Evolutionary conservation across 148 eudicot species (phyloP), one percentile per base, ranked within the genome.

Genomic region (Pharnaceum exiguum): DNA sequence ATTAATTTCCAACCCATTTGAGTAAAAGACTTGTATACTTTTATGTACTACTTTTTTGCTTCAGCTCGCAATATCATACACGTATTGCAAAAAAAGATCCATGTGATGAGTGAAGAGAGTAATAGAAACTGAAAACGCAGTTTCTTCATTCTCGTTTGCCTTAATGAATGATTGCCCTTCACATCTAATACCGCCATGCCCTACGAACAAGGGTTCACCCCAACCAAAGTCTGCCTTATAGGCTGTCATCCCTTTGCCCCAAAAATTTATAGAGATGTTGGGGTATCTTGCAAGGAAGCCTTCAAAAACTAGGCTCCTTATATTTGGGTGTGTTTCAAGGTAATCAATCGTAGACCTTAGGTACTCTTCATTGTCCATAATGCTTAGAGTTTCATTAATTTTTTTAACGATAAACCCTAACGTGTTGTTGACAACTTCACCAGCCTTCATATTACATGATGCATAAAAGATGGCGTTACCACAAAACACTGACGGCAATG

Each of bases 221-320:
- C 66, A 71, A 6, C 75, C 75, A n/a, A 71, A 71, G 48, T 71
- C 66, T 1, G 66, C 66, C 39, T 71, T 71, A 30, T 48, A 19
- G n/a, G 53, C 59, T 3, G 75, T 62, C 27, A 71, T 23, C 26
- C 62, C 48, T n/a, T n/a, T n/a, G 2, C 55, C 54, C 75, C 75
- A 71, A 31, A 56, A 65, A 8, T 68, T 65, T 18, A 71, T 65
- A 1, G 61, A 49, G 26, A 71, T 70, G 37, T 71, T 71, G 2
- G 75, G 75, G 44, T 62, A 44, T 52, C 19, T 57, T 63, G 48
- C 56, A 48, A 7, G 66, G 51, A 22, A n/a, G n/a, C n/a, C n/a
- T n/a, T 68, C 62, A 46, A 68, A 55, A 7, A 39, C 53, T 1
- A 63, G 52, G 23, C 59, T 60, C 5, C 66, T 45, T 26, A 65